Evolutionary conservation across 805 yeast genomes (phyloP).

Genomic region (Metschnikowia vanudenii): DNA sequence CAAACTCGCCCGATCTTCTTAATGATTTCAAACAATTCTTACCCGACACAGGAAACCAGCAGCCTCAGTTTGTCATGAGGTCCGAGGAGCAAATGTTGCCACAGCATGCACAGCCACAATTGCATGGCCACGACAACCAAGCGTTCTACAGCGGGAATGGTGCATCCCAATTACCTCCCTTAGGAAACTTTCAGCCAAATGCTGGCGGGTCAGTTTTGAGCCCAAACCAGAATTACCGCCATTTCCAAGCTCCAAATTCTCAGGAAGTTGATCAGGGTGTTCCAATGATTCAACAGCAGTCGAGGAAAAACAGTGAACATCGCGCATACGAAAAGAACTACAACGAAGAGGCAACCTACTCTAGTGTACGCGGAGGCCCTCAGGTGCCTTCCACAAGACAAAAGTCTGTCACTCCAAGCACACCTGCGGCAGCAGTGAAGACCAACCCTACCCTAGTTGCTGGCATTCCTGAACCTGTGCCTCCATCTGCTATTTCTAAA

Average conservation of each 20-base stretch:
- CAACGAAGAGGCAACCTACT: constrained; percentile 47
- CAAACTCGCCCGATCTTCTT: constrained; percentile 89
- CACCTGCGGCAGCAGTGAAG: constrained; percentile 27
- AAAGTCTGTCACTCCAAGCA: constrained; percentile 14
- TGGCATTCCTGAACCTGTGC: constrained; percentile 81
- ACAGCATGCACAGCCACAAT: constrained; percentile 21
- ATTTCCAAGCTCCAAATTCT: constrained; percentile 13
- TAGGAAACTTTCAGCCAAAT: constrained; percentile 82
- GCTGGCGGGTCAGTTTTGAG: constrained; percentile 29
- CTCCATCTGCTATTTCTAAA: constrained; percentile 41
- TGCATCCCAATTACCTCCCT: constrained; percentile 71
- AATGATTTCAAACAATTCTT: constrained; percentile 94
- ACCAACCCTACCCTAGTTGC: constrained; percentile 72
- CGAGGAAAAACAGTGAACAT: constrained; percentile 25
- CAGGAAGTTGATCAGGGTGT: constrained; percentile 11
- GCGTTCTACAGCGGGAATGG: constrained; percentile 19
- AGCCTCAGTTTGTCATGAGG: constrained; percentile 22
- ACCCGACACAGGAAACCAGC: constrained; percentile 70
- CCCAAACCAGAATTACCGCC: constrained; percentile 29
- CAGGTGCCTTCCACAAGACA: constrained; percentile 17
- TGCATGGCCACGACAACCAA: constrained; percentile 14
- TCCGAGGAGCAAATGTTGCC: constrained; percentile 24
- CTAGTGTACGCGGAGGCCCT: constrained; percentile 43
- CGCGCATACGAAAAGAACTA: constrained; percentile 33
- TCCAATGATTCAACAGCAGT: not conserved